A percentile compares a stretch with the other conserved stretches of the same genome.
Conservation (phyloP, 106 monocot genomes). For the Dendrobium catenatum region DNA sequence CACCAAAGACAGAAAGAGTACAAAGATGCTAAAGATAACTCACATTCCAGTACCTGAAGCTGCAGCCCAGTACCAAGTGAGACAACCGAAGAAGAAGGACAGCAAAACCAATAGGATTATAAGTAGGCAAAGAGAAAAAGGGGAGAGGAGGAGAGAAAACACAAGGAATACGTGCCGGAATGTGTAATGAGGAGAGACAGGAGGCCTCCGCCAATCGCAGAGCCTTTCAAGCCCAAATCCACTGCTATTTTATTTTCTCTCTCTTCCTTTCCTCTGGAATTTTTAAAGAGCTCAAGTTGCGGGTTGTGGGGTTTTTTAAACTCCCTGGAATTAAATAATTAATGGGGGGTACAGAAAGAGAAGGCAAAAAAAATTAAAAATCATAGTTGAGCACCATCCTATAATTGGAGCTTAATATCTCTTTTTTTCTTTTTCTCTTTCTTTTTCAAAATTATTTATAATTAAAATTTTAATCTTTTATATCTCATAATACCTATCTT, state of each 20-base stretch:
- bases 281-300: background rate
- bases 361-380: too few species aligned
- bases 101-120: background rate
- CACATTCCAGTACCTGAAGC: slow-evolving; percentile 8
- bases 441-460: background rate
- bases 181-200: background rate
- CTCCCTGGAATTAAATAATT: background rate
- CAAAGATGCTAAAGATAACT: background rate
- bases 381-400: background rate
- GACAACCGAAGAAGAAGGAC: background rate
- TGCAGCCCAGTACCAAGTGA: background rate
- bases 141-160: background rate
- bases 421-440: background rate
- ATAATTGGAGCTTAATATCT: background rate
- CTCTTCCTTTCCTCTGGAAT: background rate
- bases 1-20: background rate
- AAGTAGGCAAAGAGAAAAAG: background rate
- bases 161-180: background rate
- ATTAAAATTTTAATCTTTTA: background rate
- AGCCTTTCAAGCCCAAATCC: background rate
- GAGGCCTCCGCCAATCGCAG: background rate
- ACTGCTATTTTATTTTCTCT: background rate
- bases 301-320: background rate
- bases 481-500: too few species aligned
- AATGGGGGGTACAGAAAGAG: background rate